These are phyloP conservation scores for Asterochloris erici DNA, from an alignment of 139 green algal species.

Conservation along the genomic window DNA sequence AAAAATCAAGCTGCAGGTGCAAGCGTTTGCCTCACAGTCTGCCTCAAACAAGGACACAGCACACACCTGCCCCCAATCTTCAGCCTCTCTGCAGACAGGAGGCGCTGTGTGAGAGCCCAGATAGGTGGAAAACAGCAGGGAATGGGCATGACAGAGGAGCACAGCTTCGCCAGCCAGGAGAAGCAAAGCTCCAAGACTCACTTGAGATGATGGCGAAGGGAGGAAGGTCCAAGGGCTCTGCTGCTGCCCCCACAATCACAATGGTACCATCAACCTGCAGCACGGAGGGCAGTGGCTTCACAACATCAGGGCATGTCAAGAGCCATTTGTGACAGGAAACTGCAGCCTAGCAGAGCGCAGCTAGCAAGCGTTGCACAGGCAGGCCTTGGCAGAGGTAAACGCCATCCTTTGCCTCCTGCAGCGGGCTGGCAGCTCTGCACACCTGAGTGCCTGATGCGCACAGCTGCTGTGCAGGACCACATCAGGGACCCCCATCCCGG, in stretches of 20 bases:
- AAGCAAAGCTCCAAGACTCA: neutral
- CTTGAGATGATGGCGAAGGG: conserved; percentile 4
- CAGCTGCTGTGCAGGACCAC: no score
- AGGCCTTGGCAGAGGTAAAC: no score
- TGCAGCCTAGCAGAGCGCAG: no score
- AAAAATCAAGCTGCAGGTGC: no score
- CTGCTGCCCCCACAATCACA: conserved; percentile 7
- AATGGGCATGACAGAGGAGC: neutral
- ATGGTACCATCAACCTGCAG: neutral
- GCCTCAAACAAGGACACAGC: neutral
- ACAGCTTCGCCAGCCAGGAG: neutral
- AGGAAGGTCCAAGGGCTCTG: conserved; percentile 1
- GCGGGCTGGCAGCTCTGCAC: no score
- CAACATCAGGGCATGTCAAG: no score
- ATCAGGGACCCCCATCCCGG: no score
- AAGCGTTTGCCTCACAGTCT: neutral
- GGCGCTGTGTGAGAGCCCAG: neutral
- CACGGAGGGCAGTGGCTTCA: neutral
- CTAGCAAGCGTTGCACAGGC: no score
- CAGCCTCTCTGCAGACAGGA: neutral
- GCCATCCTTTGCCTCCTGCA: no score
- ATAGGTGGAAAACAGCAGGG: neutral
- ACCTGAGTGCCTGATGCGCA: no score
- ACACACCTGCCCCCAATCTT: conserved; percentile 13
- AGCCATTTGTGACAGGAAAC: no score